A percentile compares a stretch with the other conserved stretches of the same genome.
Evolutionary conservation across 164 flowering plant species (phyloP).

Genomic region (Chimonanthus salicifolius): DNA sequence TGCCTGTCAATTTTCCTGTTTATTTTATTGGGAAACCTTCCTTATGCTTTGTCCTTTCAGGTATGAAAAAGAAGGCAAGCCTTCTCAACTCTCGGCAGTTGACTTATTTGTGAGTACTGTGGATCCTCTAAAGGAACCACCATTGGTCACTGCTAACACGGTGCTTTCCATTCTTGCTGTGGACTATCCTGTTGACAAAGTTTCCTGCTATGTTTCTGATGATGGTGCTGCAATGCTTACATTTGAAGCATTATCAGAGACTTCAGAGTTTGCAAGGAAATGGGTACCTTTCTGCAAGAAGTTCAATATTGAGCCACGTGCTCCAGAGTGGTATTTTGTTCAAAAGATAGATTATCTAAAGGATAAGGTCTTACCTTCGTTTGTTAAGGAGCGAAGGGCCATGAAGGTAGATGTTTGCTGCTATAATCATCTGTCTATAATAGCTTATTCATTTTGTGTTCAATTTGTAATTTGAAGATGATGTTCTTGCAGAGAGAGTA

Average conservation of each 20-base stretch:
- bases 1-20: neutral
- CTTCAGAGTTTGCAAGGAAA: constrained; percentile 63
- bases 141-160: constrained; percentile 69
- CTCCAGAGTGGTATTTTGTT: constrained; percentile 61
- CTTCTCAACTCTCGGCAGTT: constrained; percentile 49
- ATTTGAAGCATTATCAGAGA: constrained; percentile 67
- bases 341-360: constrained; percentile 64
- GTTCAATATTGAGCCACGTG: constrained; percentile 65
- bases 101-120: constrained; percentile 70
- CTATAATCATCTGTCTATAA: neutral
- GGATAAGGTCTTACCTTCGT: constrained; percentile 56
- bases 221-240: constrained; percentile 80
- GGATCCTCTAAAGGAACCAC: constrained; percentile 66
- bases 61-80: constrained; percentile 66
- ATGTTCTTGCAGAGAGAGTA: constrained; percentile 56
- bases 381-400: constrained; percentile 65
- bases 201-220: constrained; percentile 75
- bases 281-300: constrained; percentile 79
- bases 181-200: constrained; percentile 66
- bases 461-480: neutral
- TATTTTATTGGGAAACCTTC: neutral
- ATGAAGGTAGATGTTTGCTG: constrained; percentile 44
- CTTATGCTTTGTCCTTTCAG: constrained; percentile 17
- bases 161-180: constrained; percentile 70
- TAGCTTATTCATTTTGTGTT: neutral